Evolutionary conservation across 2,329 filamentous ascomycete species (phyloP).

Genomic region (Colletotrichum camelliae): DNA sequence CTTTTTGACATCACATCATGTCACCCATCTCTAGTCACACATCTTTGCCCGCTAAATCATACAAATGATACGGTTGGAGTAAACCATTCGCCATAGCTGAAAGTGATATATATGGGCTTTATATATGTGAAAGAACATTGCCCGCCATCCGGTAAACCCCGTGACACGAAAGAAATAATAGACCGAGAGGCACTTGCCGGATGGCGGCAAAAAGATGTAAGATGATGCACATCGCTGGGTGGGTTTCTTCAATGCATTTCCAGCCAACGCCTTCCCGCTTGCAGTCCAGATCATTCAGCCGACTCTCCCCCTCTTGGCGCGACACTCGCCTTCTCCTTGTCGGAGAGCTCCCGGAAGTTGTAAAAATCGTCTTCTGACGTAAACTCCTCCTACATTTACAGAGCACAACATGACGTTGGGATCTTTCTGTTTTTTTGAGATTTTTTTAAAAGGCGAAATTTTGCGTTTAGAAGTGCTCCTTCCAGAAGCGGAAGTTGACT

Average conservation of each 20-base stretch:
- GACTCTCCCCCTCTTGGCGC: neutral
- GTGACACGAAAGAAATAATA: neutral
- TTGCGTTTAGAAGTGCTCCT: conserved; percentile 77
- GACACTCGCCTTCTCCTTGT: neutral
- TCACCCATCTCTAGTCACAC: neutral
- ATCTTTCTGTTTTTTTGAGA: neutral
- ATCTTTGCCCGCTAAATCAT: neutral
- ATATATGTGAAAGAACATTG: conserved; percentile 18
- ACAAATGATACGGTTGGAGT: neutral
- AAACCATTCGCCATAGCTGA: neutral
- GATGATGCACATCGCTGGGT: conserved; percentile 19
- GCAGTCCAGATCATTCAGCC: neutral
- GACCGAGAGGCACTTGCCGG: neutral
- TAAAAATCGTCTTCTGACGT: neutral
- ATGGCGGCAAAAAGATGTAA: conserved; percentile 11
- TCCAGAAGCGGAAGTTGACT: conserved; percentile 97
- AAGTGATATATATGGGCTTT: conserved; percentile 14
- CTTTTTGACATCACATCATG: neutral
- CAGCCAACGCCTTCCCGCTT: conserved; percentile 18
- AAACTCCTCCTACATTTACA: neutral
- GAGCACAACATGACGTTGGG: neutral
- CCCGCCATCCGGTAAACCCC: neutral
- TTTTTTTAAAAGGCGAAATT: neutral
- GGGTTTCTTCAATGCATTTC: conserved; percentile 11
- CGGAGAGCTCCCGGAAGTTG: neutral